Base-by-base conservation (phyloP, 352 stramenopile species). In the Globisporangium heterothallicum region DNA sequence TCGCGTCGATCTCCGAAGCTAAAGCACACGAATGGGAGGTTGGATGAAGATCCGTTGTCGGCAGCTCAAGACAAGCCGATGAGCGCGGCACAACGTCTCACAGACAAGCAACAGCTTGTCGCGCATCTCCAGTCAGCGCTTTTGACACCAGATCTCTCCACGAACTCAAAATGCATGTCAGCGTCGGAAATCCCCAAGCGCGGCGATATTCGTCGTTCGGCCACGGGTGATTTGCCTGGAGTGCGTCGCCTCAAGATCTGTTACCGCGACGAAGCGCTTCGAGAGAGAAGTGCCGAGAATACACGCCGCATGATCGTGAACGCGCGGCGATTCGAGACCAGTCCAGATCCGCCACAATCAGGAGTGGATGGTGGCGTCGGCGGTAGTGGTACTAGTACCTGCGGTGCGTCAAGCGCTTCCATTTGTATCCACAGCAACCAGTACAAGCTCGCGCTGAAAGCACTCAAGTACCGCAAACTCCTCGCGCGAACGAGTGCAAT, bases 401-500 rank as follows among this genome's bases (percentile, higher is more conserved):
- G 16, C n/a, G n/a, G n/a, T n/a, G n/a, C n/a, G n/a, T n/a, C n/a
- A n/a, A n/a, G n/a, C n/a, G n/a, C n/a, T n/a, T n/a, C n/a, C n/a
- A n/a, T n/a, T n/a, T n/a, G n/a, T n/a, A n/a, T n/a, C n/a, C n/a
- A n/a, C 19, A 61, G 29, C 32, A 64, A 61, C 44, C 57, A 73
- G 42, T 53, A 68, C 10, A 55, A 43, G 34, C 42, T 74, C n/a
- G 61, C 65, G n/a, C 38, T 70, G 22, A 68, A 70, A 42, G 58
- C 55, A 18, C 52, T 74, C 42, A 66, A 67, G 52, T 71, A 68
- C 47, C 66, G 66, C 40, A 68, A 64, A 19, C 49, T 74, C 9
- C 49, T 68, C 2, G 47, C 51, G n/a, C 52, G 50, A n/a, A 52
- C 60, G 40, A 56, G 41, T 22, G 53, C 54, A 19, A 64, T 74